Percentiles rank a stretch among this genome's conserved stretches.
Evolutionary conservation across 208 protist species (phyloP).

Genomic region (Leishmania braziliensis): DNA sequence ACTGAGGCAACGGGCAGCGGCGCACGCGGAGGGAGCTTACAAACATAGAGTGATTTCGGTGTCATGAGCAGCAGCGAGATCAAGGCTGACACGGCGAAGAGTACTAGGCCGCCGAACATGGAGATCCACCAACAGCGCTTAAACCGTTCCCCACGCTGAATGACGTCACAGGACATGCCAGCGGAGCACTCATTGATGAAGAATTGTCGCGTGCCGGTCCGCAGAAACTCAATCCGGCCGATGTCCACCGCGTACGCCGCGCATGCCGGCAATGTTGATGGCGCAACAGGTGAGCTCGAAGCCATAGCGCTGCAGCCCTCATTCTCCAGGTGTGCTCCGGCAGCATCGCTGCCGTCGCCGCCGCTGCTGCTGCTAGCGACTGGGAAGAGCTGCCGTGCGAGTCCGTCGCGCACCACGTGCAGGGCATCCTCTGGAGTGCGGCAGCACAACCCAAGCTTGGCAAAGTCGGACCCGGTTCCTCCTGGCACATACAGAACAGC

Average conservation of each 20-base stretch:
- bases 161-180: constrained; percentile 83
- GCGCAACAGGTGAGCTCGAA: not conserved
- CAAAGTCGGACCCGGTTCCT: constrained; percentile 81
- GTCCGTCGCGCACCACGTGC: constrained; percentile 26
- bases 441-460: constrained; percentile 68
- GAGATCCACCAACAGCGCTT: constrained; percentile 43
- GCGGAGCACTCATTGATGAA: constrained; percentile 88
- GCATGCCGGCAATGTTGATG: not conserved
- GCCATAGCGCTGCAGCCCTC: not conserved
- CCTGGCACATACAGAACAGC: constrained; percentile 63
- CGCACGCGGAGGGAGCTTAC: constrained; percentile 24
- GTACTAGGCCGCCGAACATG: constrained; percentile 41
- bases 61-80: constrained; percentile 54
- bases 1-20: not conserved
- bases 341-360: constrained; percentile 3
- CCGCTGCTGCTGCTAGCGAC: not conserved
- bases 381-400: constrained; percentile 2
- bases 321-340: not conserved
- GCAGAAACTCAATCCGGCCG: constrained; percentile 72
- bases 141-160: constrained; percentile 59
- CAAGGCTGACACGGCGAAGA: constrained; percentile 63
- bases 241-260: constrained; percentile 60
- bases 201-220: constrained; percentile 52
- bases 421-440: constrained; percentile 44
- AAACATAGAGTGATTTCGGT: constrained; percentile 50